Evolutionary conservation across 2,329 filamentous ascomycete genomes (phyloP).

Genomic region (Hypoxylon sp.): DNA sequence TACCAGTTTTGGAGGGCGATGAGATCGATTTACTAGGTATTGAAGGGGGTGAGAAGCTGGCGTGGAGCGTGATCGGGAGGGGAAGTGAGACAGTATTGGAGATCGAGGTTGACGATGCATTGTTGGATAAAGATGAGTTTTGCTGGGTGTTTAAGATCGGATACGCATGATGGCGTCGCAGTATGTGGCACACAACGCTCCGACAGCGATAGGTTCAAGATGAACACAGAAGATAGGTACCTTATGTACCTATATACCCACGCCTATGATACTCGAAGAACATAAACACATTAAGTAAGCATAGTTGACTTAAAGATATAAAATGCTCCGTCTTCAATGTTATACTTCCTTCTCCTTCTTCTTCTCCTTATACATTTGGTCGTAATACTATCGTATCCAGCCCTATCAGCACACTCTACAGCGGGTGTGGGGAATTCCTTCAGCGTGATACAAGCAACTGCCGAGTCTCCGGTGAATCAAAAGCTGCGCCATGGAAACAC

Average conservation of each 20-base stretch:
- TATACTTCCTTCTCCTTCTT: too few species aligned
- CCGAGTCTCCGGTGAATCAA: conserved; percentile 19
- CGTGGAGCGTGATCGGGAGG: conserved; percentile 42
- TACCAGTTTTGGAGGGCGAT: conserved; percentile 65
- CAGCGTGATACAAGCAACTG: not conserved
- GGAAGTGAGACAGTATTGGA: conserved; percentile 36
- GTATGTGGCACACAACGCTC: not conserved
- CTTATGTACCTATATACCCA: too few species aligned
- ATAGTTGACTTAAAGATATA: not conserved
- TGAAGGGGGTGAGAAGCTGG: conserved; percentile 50
- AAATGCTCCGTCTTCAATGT: not conserved
- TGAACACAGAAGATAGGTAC: too few species aligned
- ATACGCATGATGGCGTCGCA: conserved; percentile 37
- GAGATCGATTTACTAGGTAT: conserved; percentile 61
- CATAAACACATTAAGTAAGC: not conserved
- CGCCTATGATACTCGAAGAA: not conserved
- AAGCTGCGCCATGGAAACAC: conserved; percentile 1
- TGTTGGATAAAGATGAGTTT: conserved; percentile 48
- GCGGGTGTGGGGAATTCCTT: not conserved
- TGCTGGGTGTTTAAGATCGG: conserved; percentile 52
- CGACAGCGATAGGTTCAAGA: too few species aligned
- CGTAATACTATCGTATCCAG: not conserved
- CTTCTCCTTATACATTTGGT: too few species aligned
- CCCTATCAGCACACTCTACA: not conserved
- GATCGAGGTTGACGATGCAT: conserved; percentile 40